phyloP scores from a whole-genome alignment of 495 filamentous ascomycete genomes.

The Chaetomium cochliodes region DNA sequence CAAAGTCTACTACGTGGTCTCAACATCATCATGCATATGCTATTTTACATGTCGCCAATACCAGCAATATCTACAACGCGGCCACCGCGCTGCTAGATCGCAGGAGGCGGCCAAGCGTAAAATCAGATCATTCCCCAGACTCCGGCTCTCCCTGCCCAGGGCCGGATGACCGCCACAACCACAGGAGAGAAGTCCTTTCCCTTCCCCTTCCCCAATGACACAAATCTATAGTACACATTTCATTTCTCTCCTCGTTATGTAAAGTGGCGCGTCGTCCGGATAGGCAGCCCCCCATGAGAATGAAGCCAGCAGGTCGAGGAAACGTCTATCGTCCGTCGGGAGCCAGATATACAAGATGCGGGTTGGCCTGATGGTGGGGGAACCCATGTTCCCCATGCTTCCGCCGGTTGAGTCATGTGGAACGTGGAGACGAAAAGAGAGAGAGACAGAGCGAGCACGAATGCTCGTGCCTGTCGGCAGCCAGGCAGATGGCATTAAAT shows the following conservation, averaged over 20 bases:
- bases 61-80: slow-evolving; percentile 19
- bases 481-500: slow-evolving; percentile 29
- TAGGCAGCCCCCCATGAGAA: neutral
- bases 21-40: slow-evolving; percentile 6
- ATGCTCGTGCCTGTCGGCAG: neutral
- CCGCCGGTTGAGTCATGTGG: neutral
- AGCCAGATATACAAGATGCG: slow-evolving; percentile 11
- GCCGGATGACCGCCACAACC: neutral
- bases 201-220: neutral
- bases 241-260: neutral
- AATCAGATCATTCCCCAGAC: slow-evolving; percentile 2
- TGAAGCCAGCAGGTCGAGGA: neutral
- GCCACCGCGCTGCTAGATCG: slow-evolving; percentile 9
- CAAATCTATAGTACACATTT: slow-evolving; percentile 16
- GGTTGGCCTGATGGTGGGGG: neutral
- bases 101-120: neutral
- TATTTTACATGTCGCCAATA: slow-evolving; percentile 15
- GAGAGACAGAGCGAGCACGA: slow-evolving; percentile 9
- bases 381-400: slow-evolving; percentile 1
- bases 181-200: neutral
- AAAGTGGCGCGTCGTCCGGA: neutral
- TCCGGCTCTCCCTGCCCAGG: neutral
- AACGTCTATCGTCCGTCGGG: slow-evolving; percentile 12
- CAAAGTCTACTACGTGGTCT: neutral
- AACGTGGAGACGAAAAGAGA: slow-evolving; percentile 8